Evolutionary conservation across 176 grass and related monocot species (phyloP), one percentile per base, ranked within the genome.

Genomic region (Rhipidocladum racemiflorum): DNA sequence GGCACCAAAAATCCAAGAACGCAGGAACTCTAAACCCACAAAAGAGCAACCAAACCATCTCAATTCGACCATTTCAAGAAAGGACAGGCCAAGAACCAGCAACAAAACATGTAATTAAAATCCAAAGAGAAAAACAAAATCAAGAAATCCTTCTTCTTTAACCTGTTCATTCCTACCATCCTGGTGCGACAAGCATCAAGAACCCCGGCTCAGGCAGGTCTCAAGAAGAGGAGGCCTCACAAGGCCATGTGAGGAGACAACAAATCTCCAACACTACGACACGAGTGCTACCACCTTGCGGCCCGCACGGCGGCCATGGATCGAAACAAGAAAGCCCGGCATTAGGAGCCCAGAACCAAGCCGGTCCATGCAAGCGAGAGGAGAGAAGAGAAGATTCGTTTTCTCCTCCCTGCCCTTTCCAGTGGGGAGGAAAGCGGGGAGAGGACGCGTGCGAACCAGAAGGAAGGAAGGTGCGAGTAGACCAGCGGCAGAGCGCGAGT

Each of bases 241-340:
- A 59, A 55, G 38, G 50, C 50, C 51, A 48, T 24, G 35, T 32
- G 30, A 74, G 7, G 23, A 29, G 23, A 28, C 29, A 48, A 39
- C 56, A 7, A 65, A 21, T 24, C 34, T 17, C 17, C 21, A 48
- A 39, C 61, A 27, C 72, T 25, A 73, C 1, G 29, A 75, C 29
- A 39, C 27, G 7, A 54, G 64, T 17, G 10, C 83, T 50, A 62
- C 42, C 65, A 70, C n/a, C 30, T 23, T 14, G 63, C 3, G 3
- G 18, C 61, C 44, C 1, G 23, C 50, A 8, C 24, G 27, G 45
- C 5, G 74, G 15, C 12, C 43, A 56, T 61, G 57, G 81, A 79
- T 88, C 48, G 48, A 72, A 60, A 11, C 67, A 21, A 39, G 45
- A 63, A 39, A 42, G 65, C 20, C 54, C 21, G 2, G 56, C 86